A percentile compares a stretch with the other conserved stretches of the same genome.
phyloP scores from a whole-genome alignment of 441 rosid genomes.

The Gossypium aridum region DNA sequence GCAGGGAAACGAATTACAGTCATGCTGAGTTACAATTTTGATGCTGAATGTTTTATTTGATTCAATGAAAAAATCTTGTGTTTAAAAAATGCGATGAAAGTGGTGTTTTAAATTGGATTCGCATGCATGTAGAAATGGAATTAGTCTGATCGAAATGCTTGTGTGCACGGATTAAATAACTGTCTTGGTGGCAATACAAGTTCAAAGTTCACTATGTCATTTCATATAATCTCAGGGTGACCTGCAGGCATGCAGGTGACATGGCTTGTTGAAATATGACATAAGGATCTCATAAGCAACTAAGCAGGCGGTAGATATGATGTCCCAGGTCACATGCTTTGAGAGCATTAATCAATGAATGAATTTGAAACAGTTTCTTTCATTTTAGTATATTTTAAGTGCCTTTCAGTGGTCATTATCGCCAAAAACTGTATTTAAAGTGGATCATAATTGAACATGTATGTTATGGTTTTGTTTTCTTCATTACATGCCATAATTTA shows the following conservation, averaged over 20 bases:
- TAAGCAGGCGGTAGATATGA: not conserved
- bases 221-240: not conserved
- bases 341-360: not conserved
- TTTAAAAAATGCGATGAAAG: not conserved
- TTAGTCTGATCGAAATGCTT: not conserved
- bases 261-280: not conserved
- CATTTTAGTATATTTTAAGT: not conserved
- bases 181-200: not conserved
- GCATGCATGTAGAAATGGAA: not conserved
- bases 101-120: not conserved
- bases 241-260: not conserved
- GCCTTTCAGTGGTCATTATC: not conserved
- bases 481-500: not conserved
- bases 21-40: not conserved
- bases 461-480: not conserved
- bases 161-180: not conserved
- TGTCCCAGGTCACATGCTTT: not conserved
- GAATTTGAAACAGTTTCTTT: not conserved
- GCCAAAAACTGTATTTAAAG: not conserved
- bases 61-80: not conserved
- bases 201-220: not conserved
- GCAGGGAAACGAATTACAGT: not conserved
- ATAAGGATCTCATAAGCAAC: not conserved
- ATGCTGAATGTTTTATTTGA: not conserved
- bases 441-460: not conserved